Conservation (phyloP, 257 asterid species). For the Asclepias syriaca region DNA sequence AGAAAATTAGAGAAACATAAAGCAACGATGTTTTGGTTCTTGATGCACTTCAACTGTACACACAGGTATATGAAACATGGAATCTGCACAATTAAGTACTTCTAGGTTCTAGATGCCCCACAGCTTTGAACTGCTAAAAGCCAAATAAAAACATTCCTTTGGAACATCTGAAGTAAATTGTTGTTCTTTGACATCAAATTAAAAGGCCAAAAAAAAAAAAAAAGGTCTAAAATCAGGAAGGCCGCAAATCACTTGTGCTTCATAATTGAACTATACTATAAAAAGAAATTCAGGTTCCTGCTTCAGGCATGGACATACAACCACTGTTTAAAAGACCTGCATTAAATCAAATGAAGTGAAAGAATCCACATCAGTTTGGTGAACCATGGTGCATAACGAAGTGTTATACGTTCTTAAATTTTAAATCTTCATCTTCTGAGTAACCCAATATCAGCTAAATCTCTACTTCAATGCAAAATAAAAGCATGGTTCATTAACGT, state of each 20-base stretch:
- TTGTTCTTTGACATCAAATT: slow-evolving; percentile 22
- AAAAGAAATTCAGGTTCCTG: slow-evolving; percentile 24
- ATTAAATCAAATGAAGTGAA: slow-evolving; percentile 13
- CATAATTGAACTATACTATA: slow-evolving; percentile 28
- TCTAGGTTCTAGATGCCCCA: slow-evolving; percentile 22
- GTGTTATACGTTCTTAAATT: background rate
- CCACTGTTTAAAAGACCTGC: slow-evolving; percentile 37
- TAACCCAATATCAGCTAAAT: background rate
- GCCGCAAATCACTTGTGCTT: slow-evolving; percentile 22
- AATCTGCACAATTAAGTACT: slow-evolving; percentile 8
- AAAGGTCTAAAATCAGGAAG: slow-evolving; percentile 21
- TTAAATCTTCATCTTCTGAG: background rate
- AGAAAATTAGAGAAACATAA: background rate
- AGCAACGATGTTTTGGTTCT: slow-evolving; percentile 9
- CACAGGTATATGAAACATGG: slow-evolving; percentile 14
- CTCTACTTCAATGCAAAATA: background rate
- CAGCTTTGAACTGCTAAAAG: slow-evolving; percentile 25
- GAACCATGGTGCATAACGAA: background rate
- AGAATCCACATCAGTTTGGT: slow-evolving; percentile 1
- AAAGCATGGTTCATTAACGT: background rate
- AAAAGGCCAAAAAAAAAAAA: slow-evolving; percentile 3
- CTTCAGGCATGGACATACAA: slow-evolving; percentile 26
- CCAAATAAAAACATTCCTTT: slow-evolving; percentile 22
- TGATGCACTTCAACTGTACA: slow-evolving; percentile 32
- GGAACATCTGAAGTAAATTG: slow-evolving; percentile 25